Percentiles rank a stretch among this genome's conserved stretches.
Conservation (phyloP, 768 basidiomycete genomes). For the Xerocomellus chrysenteron region DNA sequence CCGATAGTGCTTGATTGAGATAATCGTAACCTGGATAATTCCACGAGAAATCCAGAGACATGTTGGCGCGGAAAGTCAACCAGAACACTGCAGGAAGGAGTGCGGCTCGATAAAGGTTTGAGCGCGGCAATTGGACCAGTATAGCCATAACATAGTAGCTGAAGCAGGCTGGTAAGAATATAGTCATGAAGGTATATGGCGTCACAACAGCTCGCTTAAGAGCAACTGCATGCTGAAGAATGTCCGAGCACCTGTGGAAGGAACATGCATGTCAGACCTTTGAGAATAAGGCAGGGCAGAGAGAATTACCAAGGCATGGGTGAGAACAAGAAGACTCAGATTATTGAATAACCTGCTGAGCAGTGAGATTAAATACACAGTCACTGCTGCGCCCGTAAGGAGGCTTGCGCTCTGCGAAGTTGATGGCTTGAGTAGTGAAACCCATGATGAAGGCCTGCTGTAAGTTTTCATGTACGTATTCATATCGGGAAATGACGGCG, state of each 20-base stretch:
- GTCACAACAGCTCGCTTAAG: conserved; percentile 20
- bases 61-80: conserved; percentile 40
- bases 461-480: too few relatives aligned
- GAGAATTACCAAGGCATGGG: conserved; percentile 16
- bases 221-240: conserved; percentile 12
- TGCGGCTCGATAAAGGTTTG: conserved; percentile 42
- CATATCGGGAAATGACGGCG: too few relatives aligned
- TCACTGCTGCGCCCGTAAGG: neutral
- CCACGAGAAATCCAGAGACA: conserved; percentile 26
- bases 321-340: neutral
- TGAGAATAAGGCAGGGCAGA: neutral
- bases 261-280: neutral
- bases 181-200: conserved; percentile 32
- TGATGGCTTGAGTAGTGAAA: neutral
- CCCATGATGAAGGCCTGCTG: neutral
- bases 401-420: neutral
- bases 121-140: conserved; percentile 49
- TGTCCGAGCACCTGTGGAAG: conserved; percentile 4
- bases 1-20: conserved; percentile 24
- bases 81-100: conserved; percentile 51
- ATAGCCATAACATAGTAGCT: conserved; percentile 53
- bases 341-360: neutral
- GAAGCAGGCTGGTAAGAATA: conserved; percentile 42
- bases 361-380: too few relatives aligned
- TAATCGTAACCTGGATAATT: conserved; percentile 8